phyloP scores from a whole-genome alignment of 2,329 filamentous ascomycete genomes.

The Penicillium sp. region DNA sequence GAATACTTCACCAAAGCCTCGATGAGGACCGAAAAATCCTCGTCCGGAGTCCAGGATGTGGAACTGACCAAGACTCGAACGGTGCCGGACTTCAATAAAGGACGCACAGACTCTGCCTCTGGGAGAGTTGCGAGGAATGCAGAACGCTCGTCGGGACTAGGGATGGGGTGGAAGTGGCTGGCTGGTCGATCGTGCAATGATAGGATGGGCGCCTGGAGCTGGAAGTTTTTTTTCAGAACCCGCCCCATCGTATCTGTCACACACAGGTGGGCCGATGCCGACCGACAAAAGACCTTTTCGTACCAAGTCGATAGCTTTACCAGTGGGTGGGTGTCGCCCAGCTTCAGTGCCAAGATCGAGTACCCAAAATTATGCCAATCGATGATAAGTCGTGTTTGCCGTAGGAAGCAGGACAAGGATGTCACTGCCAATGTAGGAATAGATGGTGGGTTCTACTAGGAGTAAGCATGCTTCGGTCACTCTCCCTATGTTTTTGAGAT shows the following conservation, averaged over 20 bases:
- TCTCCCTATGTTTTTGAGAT: neutral
- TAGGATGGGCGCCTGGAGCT: constrained; percentile 64
- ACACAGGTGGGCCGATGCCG: constrained; percentile 74
- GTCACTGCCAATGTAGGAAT: constrained; percentile 86
- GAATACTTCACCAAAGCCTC: constrained; percentile 79
- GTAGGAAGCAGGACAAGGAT: constrained; percentile 69
- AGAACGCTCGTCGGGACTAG: constrained; percentile 52
- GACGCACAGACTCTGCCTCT: constrained; percentile 62
- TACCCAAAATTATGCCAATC: constrained; percentile 99
- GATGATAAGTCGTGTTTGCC: constrained; percentile 80
- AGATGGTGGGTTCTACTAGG: constrained; percentile 79
- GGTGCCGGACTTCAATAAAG: constrained; percentile 59
- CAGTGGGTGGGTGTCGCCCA: constrained; percentile 68
- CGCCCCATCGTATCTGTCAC: constrained; percentile 87
- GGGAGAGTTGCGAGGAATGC: constrained; percentile 66
- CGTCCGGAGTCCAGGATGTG: constrained; percentile 96
- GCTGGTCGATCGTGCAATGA: constrained; percentile 87
- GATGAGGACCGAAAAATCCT: constrained; percentile 88
- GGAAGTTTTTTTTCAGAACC: constrained; percentile 68
- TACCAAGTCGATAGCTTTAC: constrained; percentile 76
- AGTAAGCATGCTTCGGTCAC: neutral
- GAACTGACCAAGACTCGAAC: constrained; percentile 81
- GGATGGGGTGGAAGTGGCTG: constrained; percentile 71
- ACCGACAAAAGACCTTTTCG: constrained; percentile 69
- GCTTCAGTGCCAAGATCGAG: constrained; percentile 76